Percentiles rank a stretch among this genome's conserved stretches.
phyloP scores from a whole-genome alignment of 306 rosid genomes.

The Glycine latifolia region DNA sequence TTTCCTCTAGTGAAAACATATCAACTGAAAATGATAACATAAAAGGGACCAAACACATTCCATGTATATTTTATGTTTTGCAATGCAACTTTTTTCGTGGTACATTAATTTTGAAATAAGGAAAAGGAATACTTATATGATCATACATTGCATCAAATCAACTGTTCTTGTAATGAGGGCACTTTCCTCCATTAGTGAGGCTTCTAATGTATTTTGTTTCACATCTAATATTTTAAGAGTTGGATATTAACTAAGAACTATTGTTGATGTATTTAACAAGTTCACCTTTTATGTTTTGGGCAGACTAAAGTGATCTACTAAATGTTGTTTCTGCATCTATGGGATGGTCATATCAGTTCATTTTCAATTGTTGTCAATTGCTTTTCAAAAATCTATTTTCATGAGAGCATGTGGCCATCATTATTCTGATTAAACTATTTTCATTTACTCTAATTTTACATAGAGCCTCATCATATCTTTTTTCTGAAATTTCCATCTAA shows the following conservation, averaged over 20 bases:
- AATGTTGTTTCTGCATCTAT: background rate
- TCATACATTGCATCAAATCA: background rate
- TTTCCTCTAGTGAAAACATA: too few relatives aligned
- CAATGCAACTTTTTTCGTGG: background rate
- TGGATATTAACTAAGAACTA: background rate
- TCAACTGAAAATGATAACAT: background rate
- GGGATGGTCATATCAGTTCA: background rate
- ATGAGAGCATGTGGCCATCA: conserved; percentile 8
- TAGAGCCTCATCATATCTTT: conserved; percentile 1
- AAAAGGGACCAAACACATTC: background rate
- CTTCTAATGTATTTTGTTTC: conserved; percentile 11
- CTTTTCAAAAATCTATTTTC: background rate
- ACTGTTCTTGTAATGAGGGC: background rate
- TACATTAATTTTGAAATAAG: background rate
- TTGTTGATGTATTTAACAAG: background rate
- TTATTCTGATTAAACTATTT: background rate
- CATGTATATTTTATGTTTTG: background rate
- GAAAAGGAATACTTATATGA: conserved; percentile 5
- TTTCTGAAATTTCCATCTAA: conserved; percentile 28
- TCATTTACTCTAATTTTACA: conserved; percentile 11
- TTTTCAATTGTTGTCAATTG: too few relatives aligned
- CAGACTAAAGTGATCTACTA: background rate
- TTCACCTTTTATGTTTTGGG: background rate
- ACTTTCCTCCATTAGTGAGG: conserved; percentile 12
- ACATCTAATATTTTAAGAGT: background rate